Percentiles rank a stretch among this genome's conserved stretches.
Evolutionary conservation across 2,329 filamentous ascomycete species (phyloP).

Genomic region (Didymella keratinophila): DNA sequence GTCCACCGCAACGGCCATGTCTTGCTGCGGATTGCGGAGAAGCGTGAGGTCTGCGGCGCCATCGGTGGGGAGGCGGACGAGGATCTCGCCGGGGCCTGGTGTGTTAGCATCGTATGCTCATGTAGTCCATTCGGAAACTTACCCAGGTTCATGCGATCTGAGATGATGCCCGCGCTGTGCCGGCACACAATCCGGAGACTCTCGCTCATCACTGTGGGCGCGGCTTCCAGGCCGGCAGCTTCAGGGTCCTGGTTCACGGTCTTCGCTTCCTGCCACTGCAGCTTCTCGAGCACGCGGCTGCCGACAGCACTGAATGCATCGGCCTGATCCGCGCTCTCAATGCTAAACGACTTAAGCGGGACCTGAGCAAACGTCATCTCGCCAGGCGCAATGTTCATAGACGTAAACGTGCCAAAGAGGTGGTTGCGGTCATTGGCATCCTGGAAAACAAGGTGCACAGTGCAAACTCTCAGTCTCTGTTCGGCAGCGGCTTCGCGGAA

Average conservation of each 20-base stretch:
- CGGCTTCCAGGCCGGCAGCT: constrained; percentile 62
- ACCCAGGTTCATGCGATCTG: constrained; percentile 82
- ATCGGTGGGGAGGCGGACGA: constrained; percentile 55
- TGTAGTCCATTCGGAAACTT: constrained; percentile 30
- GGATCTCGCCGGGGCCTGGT: constrained; percentile 55
- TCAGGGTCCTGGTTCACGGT: constrained; percentile 75
- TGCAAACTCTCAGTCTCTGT: constrained; percentile 57
- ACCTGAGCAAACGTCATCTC: constrained; percentile 77
- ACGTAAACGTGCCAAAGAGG: constrained; percentile 77
- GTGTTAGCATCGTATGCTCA: neutral
- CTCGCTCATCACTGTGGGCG: constrained; percentile 77
- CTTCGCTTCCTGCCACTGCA: constrained; percentile 71
- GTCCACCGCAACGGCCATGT: constrained; percentile 77
- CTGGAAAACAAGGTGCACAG: constrained; percentile 79
- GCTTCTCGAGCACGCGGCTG: constrained; percentile 52
- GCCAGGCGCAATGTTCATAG: constrained; percentile 70
- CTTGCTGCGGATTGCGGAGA: constrained; percentile 73
- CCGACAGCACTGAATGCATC: constrained; percentile 51
- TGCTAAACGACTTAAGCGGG: constrained; percentile 69
- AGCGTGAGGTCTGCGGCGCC: constrained; percentile 48
- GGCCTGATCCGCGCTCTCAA: constrained; percentile 66
- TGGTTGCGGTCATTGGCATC: constrained; percentile 74
- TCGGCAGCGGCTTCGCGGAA: constrained; percentile 68
- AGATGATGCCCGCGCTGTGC: constrained; percentile 77
- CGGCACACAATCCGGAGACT: constrained; percentile 77